Percentiles rank a stretch among this genome's conserved stretches.
phyloP scores from a whole-genome alignment of 2,329 filamentous ascomycete species.

The Clarireedia hainanense region DNA sequence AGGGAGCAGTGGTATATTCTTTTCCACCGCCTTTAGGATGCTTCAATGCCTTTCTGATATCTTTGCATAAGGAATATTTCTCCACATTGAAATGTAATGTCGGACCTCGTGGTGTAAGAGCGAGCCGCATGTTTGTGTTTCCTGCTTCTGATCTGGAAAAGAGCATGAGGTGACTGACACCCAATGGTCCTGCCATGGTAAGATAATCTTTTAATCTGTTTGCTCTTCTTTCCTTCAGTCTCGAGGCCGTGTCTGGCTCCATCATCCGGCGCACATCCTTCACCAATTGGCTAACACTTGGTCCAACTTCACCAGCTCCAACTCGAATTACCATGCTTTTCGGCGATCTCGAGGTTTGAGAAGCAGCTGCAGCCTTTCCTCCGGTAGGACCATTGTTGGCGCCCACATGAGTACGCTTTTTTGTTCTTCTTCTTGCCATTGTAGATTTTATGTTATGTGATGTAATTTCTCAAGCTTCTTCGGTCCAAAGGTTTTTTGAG shows the following conservation, averaged over 20 bases:
- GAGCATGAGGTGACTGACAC: slow-evolving; percentile 85
- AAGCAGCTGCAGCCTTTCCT: slow-evolving; percentile 48
- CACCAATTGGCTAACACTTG: slow-evolving; percentile 84
- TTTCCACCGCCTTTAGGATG: slow-evolving; percentile 76
- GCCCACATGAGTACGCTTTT: slow-evolving; percentile 81
- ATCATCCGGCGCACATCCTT: slow-evolving; percentile 88
- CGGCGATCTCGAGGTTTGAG: slow-evolving; percentile 55
- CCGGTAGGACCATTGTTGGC: slow-evolving; percentile 43
- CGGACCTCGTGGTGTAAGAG: slow-evolving; percentile 80
- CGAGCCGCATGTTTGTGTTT: slow-evolving; percentile 86
- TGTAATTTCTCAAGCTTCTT: slow-evolving; percentile 7
- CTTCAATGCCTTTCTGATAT: slow-evolving; percentile 76
- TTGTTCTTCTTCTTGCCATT: slow-evolving; percentile 76
- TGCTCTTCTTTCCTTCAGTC: slow-evolving; percentile 79
- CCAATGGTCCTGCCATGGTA: slow-evolving; percentile 89
- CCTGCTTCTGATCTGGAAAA: slow-evolving; percentile 86
- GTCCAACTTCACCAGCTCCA: slow-evolving; percentile 86
- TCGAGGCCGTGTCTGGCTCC: slow-evolving; percentile 87
- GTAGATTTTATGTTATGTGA: slow-evolving; percentile 16
- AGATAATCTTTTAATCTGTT: slow-evolving; percentile 90
- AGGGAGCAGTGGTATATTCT: slow-evolving; percentile 75
- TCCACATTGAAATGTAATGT: slow-evolving; percentile 93
- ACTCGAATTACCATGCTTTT: slow-evolving; percentile 99
- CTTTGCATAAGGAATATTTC: slow-evolving; percentile 88
- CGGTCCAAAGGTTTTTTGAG: slow-evolving; percentile 4